Conservation (phyloP, 78 protist genomes). For the Emiliania huxleyi region DNA sequence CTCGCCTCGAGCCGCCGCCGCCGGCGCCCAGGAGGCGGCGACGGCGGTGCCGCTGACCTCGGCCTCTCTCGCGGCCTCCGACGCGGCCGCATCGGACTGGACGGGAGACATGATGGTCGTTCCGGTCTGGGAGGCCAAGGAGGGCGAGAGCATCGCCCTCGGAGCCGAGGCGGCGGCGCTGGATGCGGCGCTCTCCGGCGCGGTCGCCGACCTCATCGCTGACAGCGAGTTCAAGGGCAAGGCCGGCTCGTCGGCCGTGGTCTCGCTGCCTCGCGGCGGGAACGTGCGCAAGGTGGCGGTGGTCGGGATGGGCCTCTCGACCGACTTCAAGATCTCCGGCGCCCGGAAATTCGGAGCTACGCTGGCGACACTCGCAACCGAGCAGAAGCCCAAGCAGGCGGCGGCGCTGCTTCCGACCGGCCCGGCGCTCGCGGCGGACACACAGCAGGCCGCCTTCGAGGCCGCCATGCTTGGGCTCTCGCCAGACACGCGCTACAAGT, state of each 20-base stretch:
- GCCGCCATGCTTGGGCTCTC: constrained; percentile 1
- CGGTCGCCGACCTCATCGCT: not conserved
- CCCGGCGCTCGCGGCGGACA: not conserved
- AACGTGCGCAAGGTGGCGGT: not conserved
- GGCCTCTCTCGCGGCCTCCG: no score
- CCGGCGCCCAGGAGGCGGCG: no score
- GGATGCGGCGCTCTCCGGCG: not conserved
- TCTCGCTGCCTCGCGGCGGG: not conserved
- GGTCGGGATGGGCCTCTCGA: constrained; percentile 12
- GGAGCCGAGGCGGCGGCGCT: not conserved
- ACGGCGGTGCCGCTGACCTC: no score
- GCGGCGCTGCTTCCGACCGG: constrained; percentile 21
- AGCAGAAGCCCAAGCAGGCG: constrained; percentile 6
- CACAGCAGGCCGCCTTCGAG: not conserved
- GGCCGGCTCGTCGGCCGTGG: not conserved
- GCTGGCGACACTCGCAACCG: not conserved
- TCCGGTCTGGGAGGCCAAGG: not conserved
- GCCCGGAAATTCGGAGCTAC: not conserved
- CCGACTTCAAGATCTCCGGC: no score
- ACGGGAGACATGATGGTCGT: constrained; percentile 24
- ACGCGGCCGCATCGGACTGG: not conserved
- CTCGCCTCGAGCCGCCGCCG: no score
- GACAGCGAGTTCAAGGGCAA: constrained; percentile 33
- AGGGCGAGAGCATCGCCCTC: not conserved
- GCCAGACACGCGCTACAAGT: constrained; percentile 40